Evolutionary conservation across 2,329 filamentous ascomycete species (phyloP), one percentile per base, ranked within the genome.

Genomic region (Apiospora malaysiana): DNA sequence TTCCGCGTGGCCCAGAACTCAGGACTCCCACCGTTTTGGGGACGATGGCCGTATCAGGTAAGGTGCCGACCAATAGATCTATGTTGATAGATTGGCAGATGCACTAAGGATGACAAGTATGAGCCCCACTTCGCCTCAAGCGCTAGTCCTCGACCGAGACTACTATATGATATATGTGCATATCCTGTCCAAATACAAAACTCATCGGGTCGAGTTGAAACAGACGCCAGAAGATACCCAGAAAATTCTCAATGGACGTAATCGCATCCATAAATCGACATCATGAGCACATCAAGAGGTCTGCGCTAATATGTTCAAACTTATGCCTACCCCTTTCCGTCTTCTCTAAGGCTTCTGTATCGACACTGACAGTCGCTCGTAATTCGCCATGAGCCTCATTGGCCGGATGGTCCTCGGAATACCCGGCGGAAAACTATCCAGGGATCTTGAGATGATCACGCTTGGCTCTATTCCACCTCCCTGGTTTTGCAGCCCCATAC

Each of bases 401-500:
- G 3, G 7, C 51, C 16, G 51, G 51, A 8, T 32, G 18, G 51
- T 32, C 51, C 8, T 32, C 25, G 27, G 6, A 18, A 21, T 27
- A n/a, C 27, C 51, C 16, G 27, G 25, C 51, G 25, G 51, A 37
- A 16, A 2, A 37, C 51, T 37, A 37, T 59, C 3, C 51, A 32
- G 8, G 51, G 51, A 59, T 59, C 25, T 59, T 6, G 27, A 59
- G 51, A 59, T 37, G 27, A 16, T 32, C 51, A 32, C 27, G 32
- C 51, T 59, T 59, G 51, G 16, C 16, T 9, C 25, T 37, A 21
- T 59, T 18, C 27, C 51, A 59, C 51, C 27, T 59, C 51, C 27
- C 51, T 59, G 51, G 51, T 37, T 59, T 59, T 16, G 27, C 32
- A 16, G 51, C 51, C 32, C 51, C 51, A 59, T 59, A 32, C 51